Conservation (phyloP, 441 rosid genomes). For the Populus tomentosa region DNA sequence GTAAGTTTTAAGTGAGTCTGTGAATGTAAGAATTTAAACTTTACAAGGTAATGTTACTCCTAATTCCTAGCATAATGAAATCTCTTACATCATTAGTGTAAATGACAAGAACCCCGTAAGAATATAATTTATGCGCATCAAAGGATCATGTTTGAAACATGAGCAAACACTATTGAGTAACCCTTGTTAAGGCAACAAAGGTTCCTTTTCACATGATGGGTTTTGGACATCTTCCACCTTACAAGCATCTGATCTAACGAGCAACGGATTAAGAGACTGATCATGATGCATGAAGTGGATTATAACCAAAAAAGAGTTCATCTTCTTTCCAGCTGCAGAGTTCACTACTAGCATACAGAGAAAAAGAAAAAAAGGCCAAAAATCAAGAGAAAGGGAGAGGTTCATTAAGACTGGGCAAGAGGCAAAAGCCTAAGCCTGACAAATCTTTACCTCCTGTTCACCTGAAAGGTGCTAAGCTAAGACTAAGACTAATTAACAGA, state of each 20-base stretch:
- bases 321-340: background rate
- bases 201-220: no score
- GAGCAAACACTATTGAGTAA: background rate
- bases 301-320: background rate
- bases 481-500: background rate
- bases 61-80: background rate
- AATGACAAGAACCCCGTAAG: background rate
- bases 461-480: no score
- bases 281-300: no score
- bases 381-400: no score
- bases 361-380: no score
- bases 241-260: background rate
- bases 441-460: no score
- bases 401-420: background rate
- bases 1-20: conserved; percentile 12
- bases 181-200: background rate
- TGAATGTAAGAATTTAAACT: no score
- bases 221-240: background rate
- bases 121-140: background rate
- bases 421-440: background rate
- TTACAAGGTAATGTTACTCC: background rate
- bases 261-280: background rate
- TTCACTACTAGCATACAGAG: background rate
- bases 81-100: background rate
- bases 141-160: background rate